A percentile compares a stretch with the other conserved stretches of the same genome.
Conservation (phyloP, 306 rosid genomes). For the Lathyrus aphaca region DNA sequence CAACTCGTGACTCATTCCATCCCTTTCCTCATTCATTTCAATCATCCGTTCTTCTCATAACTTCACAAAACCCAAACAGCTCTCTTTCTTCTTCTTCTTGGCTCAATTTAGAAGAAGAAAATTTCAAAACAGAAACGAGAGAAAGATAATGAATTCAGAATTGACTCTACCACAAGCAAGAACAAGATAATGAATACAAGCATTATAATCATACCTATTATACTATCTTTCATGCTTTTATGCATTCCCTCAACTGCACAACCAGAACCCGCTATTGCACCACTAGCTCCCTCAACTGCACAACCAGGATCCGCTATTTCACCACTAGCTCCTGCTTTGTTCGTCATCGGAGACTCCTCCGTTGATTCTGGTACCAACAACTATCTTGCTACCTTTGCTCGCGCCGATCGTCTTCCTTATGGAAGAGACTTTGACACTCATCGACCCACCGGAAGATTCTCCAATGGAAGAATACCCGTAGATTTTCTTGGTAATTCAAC, state of each 20-base stretch:
- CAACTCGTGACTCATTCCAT: too few species aligned
- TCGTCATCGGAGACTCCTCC: slow-evolving; percentile 86
- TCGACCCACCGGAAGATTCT: slow-evolving; percentile 79
- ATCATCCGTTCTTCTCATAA: too few species aligned
- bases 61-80: too few species aligned
- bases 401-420: slow-evolving; percentile 81
- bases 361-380: slow-evolving; percentile 88
- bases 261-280: not conserved
- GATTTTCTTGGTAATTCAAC: slow-evolving; percentile 66
- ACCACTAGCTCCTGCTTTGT: slow-evolving; percentile 67
- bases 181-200: slow-evolving; percentile 40
- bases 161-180: not conserved
- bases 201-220: not conserved
- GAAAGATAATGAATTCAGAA: not conserved
- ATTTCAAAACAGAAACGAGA: not conserved
- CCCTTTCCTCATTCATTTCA: too few species aligned
- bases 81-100: not conserved
- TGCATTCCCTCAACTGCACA: slow-evolving; percentile 36
- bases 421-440: slow-evolving; percentile 86
- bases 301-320: not conserved
- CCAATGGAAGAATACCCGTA: slow-evolving; percentile 84
- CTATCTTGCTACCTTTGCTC: slow-evolving; percentile 74
- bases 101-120: not conserved
- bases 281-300: too few species aligned
- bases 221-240: slow-evolving; percentile 27